Percentiles rank a stretch among this genome's conserved stretches.
Conservation (phyloP, 495 filamentous ascomycete genomes). For the Lindgomyces ingoldianus region DNA sequence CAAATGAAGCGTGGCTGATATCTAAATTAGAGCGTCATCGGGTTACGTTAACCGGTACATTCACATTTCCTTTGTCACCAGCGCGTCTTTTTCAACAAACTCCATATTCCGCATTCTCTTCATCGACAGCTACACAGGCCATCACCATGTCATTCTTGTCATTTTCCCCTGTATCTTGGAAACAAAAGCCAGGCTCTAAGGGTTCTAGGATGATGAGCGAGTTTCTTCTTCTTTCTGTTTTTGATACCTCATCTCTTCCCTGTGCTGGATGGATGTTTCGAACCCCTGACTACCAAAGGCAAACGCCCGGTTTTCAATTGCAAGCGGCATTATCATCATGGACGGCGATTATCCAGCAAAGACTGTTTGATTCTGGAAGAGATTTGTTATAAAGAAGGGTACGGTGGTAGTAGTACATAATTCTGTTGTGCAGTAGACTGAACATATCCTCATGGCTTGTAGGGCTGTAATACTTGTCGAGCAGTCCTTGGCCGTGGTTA, state of each 20-base stretch:
- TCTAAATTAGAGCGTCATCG: slow-evolving; percentile 73
- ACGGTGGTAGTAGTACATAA: neutral
- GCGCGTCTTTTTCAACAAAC: neutral
- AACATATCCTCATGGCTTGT: neutral
- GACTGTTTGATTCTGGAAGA: neutral
- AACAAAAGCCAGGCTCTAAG: neutral
- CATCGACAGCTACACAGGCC: neutral
- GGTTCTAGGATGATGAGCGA: neutral
- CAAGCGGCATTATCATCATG: neutral
- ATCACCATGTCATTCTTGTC: neutral
- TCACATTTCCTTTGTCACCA: slow-evolving; percentile 8
- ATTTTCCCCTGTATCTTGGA: neutral
- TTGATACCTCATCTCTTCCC: neutral
- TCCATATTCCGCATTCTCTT: neutral
- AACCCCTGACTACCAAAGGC: neutral
- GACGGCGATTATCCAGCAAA: neutral
- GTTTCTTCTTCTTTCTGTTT: neutral
- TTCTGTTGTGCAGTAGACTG: too few relatives aligned
- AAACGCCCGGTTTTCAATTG: neutral
- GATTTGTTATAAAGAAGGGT: neutral
- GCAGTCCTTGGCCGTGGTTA: too few relatives aligned
- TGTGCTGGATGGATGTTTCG: neutral
- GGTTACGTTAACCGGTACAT: slow-evolving; percentile 61
- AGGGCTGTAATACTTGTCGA: neutral
- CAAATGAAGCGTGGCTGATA: slow-evolving; percentile 36